Conservation (phyloP, 495 filamentous ascomycete species). For the Podospora pseudoanserina region DNA sequence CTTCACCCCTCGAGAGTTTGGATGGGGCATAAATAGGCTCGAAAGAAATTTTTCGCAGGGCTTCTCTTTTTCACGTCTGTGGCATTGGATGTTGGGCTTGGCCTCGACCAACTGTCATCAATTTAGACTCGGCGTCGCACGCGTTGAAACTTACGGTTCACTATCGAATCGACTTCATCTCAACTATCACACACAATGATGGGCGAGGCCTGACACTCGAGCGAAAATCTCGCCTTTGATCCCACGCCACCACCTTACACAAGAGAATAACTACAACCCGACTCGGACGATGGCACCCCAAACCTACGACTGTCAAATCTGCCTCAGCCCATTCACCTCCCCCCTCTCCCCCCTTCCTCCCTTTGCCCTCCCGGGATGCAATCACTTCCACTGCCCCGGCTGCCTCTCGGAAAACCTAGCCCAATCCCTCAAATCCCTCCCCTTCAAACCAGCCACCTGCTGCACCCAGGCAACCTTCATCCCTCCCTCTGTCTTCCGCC, state of each 20-base stretch:
- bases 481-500: slow-evolving; percentile 2
- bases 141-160: not conserved
- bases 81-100: not conserved
- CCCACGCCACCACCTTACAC: not conserved
- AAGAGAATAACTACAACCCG: not conserved
- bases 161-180: not conserved
- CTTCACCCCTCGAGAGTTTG: not conserved
- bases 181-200: not conserved
- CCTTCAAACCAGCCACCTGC: slow-evolving; percentile 24
- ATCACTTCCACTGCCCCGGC: slow-evolving; percentile 15
- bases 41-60: not conserved
- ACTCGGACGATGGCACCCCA: not conserved
- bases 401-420: slow-evolving; percentile 12
- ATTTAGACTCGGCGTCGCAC: not conserved
- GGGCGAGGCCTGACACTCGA: not conserved
- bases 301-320: slow-evolving; percentile 14
- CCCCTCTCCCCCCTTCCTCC: not conserved
- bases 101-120: not conserved
- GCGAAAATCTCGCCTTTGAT: not conserved
- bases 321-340: slow-evolving; percentile 8
- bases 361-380: slow-evolving; percentile 5
- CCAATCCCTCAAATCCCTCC: not conserved
- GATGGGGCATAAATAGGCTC: not conserved
- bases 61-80: not conserved
- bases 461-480: slow-evolving; percentile 11